Conservation (phyloP, 306 rosid genomes). For the Notholithocarpus densiflorus region DNA sequence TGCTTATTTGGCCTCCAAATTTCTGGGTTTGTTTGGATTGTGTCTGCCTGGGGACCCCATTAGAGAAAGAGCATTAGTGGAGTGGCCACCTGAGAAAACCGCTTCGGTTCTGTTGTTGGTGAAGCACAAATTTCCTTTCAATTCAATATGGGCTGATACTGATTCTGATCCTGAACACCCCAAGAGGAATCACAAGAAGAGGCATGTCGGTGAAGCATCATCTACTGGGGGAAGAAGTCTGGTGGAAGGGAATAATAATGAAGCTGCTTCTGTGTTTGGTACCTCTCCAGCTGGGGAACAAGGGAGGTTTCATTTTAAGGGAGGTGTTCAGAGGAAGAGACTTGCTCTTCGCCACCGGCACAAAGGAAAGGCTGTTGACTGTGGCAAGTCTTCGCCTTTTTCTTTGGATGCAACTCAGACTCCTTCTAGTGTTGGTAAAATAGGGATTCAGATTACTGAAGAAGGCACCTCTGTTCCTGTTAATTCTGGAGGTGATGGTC, state of each 20-base stretch:
- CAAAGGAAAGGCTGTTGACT: not conserved
- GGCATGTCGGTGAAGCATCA: constrained; percentile 21
- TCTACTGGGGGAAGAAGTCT: constrained; percentile 3
- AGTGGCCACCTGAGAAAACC: constrained; percentile 29
- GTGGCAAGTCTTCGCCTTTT: constrained; percentile 12
- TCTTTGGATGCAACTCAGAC: constrained; percentile 23
- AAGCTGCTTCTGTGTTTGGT: constrained; percentile 1
- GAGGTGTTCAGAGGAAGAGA: constrained; percentile 19
- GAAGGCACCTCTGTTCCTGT: constrained; percentile 20
- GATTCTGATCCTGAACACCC: not conserved
- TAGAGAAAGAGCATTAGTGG: constrained; percentile 31
- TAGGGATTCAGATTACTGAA: constrained; percentile 22
- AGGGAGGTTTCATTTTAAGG: constrained; percentile 8
- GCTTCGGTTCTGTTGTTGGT: constrained; percentile 23
- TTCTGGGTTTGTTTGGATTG: constrained; percentile 42
- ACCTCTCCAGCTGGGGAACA: constrained; percentile 10
- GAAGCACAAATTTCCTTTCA: constrained; percentile 34
- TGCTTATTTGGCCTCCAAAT: constrained; percentile 36
- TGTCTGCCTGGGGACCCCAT: constrained; percentile 37
- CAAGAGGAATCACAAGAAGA: constrained; percentile 15
- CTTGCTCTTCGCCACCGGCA: constrained; percentile 19
- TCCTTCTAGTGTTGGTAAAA: constrained; percentile 23
- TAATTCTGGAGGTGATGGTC: constrained; percentile 29
- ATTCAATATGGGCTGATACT: constrained; percentile 10
- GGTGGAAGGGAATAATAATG: not conserved